Percentiles rank a stretch among this genome's conserved stretches.
These are phyloP conservation scores for Penicillium sp. DNA, from an alignment of 2,329 filamentous ascomycete species.

Conservation along the genomic window DNA sequence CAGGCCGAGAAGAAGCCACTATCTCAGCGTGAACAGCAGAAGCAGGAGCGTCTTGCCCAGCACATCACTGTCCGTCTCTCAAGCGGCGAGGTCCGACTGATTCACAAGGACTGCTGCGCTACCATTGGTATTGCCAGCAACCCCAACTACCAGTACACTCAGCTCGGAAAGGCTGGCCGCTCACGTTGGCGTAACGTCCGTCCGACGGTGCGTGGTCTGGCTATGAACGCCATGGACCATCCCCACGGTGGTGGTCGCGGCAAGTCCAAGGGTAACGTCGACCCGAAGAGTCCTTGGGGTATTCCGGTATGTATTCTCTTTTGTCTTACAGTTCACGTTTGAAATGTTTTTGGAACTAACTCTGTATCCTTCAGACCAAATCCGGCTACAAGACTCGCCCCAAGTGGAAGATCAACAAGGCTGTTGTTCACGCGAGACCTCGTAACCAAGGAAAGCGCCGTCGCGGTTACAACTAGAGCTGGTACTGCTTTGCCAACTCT, in stretches of 20 bases:
- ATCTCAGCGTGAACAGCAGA: constrained; percentile 39
- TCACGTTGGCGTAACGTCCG: constrained; percentile 91
- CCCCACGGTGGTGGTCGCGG: constrained; percentile 98
- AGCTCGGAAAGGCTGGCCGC: constrained; percentile 91
- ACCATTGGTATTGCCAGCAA: constrained; percentile 96
- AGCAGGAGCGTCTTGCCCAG: constrained; percentile 60
- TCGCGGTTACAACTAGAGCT: constrained; percentile 57
- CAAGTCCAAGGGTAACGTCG: constrained; percentile 97
- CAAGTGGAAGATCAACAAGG: constrained; percentile 86
- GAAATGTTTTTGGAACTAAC: constrained; percentile 6
- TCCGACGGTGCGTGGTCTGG: constrained; percentile 92
- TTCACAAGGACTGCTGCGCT: constrained; percentile 87
- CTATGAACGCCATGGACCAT: constrained; percentile 99
- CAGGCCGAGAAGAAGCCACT: constrained; percentile 34
- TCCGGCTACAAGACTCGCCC: constrained; percentile 79
- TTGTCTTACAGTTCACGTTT: constrained; percentile 9
- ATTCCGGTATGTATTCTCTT: constrained; percentile 66
- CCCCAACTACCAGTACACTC: constrained; percentile 80
- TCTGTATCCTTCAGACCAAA: constrained; percentile 45
- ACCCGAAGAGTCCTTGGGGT: constrained; percentile 96
- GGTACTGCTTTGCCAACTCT: constrained; percentile 8
- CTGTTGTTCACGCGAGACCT: constrained; percentile 75
- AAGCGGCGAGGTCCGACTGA: constrained; percentile 85
- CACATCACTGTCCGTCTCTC: constrained; percentile 83
- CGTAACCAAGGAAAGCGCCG: constrained; percentile 88